These are phyloP conservation scores for Botryotinia globosa DNA, from an alignment of 2,329 filamentous ascomycete species.

Conservation along the genomic window DNA sequence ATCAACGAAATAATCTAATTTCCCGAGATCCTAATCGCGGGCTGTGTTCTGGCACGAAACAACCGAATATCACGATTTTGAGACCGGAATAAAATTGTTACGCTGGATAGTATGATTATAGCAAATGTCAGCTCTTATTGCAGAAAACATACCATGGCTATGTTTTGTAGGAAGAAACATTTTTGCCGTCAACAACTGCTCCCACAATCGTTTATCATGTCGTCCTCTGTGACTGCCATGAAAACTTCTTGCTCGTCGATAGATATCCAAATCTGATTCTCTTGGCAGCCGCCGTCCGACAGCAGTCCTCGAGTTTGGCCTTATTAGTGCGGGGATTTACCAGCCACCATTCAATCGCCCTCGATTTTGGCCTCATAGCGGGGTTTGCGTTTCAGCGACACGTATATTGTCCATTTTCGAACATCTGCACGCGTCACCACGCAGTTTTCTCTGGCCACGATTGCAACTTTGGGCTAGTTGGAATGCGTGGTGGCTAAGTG, in stretches of 20 bases:
- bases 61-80: background rate
- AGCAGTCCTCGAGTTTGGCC: background rate
- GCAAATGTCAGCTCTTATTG: background rate
- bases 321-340: background rate
- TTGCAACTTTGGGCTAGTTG: background rate
- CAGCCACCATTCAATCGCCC: background rate
- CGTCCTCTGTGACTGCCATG: background rate
- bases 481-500: constrained; percentile 12
- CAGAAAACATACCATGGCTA: background rate
- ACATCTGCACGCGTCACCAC: background rate
- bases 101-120: background rate
- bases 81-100: background rate
- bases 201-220: background rate
- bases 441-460: background rate
- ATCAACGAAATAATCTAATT: constrained; percentile 1
- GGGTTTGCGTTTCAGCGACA: background rate
- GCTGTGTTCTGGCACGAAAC: constrained; percentile 10
- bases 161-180: background rate
- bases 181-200: background rate
- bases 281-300: background rate
- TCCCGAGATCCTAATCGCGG: constrained; percentile 11
- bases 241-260: too few species aligned
- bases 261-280: background rate
- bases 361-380: background rate
- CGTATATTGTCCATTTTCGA: background rate